Percentiles rank a stretch among this genome's conserved stretches.
phyloP scores from a whole-genome alignment of 108 stramenopile species.

The Skeletonema menzelii region DNA sequence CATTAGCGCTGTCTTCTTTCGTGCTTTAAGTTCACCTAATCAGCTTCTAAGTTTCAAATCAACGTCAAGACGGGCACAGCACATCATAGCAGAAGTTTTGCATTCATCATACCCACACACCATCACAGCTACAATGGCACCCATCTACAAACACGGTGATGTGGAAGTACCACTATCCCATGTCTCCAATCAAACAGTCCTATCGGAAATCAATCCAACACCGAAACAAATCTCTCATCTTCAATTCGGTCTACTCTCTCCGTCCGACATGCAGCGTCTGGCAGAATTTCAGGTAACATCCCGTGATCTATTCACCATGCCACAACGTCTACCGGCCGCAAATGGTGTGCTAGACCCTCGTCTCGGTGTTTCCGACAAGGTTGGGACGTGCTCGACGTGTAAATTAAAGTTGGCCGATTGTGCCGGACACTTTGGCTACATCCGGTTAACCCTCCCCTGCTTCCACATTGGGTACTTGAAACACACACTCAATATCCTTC shows the following conservation, averaged over 20 bases:
- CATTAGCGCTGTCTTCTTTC: not conserved
- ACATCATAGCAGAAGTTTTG: not conserved
- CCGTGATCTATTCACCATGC: constrained; percentile 95
- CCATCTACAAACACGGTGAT: not conserved
- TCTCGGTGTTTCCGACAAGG: constrained; percentile 94
- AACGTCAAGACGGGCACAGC: not conserved
- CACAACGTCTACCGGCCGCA: constrained; percentile 83
- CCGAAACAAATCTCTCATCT: constrained; percentile 95
- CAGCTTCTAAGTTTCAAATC: not conserved
- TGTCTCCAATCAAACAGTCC: constrained; percentile 44
- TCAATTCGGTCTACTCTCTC: constrained; percentile 94
- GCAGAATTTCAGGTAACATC: constrained; percentile 93
- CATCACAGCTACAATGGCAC: not conserved
- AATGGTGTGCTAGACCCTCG: constrained; percentile 93
- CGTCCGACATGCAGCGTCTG: constrained; percentile 90
- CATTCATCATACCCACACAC: not conserved
- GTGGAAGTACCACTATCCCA: constrained; percentile 21
- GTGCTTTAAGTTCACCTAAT: not conserved
- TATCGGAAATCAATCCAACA: constrained; percentile 61
- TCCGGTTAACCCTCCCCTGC: constrained; percentile 93
- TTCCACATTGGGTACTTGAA: constrained; percentile 98
- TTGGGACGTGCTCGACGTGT: constrained; percentile 89
- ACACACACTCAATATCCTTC: constrained; percentile 88
- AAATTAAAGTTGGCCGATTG: constrained; percentile 91
- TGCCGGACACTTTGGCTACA: constrained; percentile 97